Evolutionary conservation across 371 early-diverging fungal species (phyloP), one percentile per base, ranked within the genome.

Genomic region (Apophysomyces variabilis): DNA sequence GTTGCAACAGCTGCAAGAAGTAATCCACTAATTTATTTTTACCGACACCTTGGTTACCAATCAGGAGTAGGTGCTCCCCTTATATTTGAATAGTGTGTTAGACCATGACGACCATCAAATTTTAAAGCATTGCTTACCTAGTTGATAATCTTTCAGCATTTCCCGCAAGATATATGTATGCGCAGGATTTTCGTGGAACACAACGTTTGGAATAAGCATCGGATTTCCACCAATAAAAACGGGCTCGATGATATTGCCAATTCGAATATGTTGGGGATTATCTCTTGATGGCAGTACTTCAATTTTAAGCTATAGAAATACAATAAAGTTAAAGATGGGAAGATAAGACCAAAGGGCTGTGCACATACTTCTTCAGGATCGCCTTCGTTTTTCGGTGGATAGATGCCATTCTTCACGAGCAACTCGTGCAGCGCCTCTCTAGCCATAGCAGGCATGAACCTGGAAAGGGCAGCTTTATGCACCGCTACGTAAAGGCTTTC

Each of bases 21-120:
- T 91, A 89, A 65, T 94, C 94, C 0, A 88, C 89, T 65, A 91
- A 69, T 66, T 90, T 91, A 81, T 94, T 94, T 73, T 94, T 94
- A 39, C 95, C 95, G 0, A 93, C 93, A 61, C 95, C 95, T 67
- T 94, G 95, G 66, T 93, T 94, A 64, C 90, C 89, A 60, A 88
- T 87, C 47, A 89, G 66, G 5, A 93, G 70, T 46, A 94, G 75
- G 69, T 92, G 92, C 63, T 93, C 93, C 21, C 92, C 81, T 70
- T 26, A 26, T 26, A 54, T 7, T 0, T 7, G 77, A 9, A 18
- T 41, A 62, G 8, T 58, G 43, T 4, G 36, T 41, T 59, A 46
- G 9, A 11, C 3, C 14, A 26, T 61, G 56, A 7, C 4, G n/a
- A 5, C 7, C 37, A 37, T 16, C 26, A 26, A 1, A n/a, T 38